phyloP scores from a whole-genome alignment of 495 filamentous ascomycete genomes.

The Amniculicola lignicola region DNA sequence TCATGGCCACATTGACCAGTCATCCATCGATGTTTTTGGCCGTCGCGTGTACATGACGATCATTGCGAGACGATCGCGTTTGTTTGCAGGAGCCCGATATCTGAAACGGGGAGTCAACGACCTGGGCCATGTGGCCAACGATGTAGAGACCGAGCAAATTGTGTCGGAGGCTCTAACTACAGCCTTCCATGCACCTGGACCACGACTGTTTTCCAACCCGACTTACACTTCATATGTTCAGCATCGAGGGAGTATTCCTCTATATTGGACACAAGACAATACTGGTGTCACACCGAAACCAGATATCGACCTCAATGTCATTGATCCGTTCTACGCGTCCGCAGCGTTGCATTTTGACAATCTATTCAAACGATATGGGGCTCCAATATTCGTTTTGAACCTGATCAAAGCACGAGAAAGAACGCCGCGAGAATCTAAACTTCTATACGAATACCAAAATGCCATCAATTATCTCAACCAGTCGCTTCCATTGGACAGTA shows the following conservation, averaged over 20 bases:
- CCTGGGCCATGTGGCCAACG: conserved; percentile 93
- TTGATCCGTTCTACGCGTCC: conserved; percentile 95
- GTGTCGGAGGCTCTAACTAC: conserved; percentile 91
- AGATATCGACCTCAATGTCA: conserved; percentile 86
- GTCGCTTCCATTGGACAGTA: conserved; percentile 77
- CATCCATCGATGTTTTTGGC: conserved; percentile 48
- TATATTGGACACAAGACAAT: conserved; percentile 97
- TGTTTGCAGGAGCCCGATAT: conserved; percentile 92
- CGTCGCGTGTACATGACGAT: conserved; percentile 85
- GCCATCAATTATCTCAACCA: conserved; percentile 93
- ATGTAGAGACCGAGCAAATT: conserved; percentile 99
- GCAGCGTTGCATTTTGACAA: conserved; percentile 96
- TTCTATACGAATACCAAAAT: conserved; percentile 81
- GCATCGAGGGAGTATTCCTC: conserved; percentile 92
- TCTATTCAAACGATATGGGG: conserved; percentile 88
- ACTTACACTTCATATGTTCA: conserved; percentile 95
- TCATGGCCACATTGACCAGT: conserved; percentile 92
- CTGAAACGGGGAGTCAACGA: conserved; percentile 95
- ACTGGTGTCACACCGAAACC: conserved; percentile 94
- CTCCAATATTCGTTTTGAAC: conserved; percentile 88
- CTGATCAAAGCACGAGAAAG: conserved; percentile 87
- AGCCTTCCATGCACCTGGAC: conserved; percentile 90
- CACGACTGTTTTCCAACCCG: conserved; percentile 79
- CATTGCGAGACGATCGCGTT: conserved; percentile 86
- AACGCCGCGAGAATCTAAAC: conserved; percentile 87